These are phyloP conservation scores for Amylostereum areolatum DNA, from an alignment of 1,284 basidiomycete species.

Conservation along the genomic window DNA sequence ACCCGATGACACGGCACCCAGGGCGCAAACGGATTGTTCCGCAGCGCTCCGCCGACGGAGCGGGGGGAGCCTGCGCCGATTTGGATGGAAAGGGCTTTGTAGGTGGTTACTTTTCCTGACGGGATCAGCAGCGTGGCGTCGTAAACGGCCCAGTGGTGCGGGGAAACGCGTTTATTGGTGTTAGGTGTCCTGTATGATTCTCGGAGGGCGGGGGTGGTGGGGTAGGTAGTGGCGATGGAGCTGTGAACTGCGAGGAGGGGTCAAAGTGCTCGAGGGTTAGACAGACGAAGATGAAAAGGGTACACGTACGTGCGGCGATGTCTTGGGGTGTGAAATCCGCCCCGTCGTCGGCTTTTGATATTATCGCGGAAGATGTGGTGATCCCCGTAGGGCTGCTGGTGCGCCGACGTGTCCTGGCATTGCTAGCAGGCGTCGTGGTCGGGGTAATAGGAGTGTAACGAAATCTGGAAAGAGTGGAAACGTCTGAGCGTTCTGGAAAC, in stretches of 20 bases:
- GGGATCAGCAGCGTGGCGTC: slow-evolving; percentile 46
- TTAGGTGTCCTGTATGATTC: slow-evolving; percentile 6
- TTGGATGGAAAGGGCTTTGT: slow-evolving; percentile 44
- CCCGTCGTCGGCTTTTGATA: neutral
- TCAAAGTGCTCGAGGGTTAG: slow-evolving; percentile 10
- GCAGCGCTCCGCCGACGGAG: slow-evolving; percentile 55
- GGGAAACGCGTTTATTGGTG: slow-evolving; percentile 34
- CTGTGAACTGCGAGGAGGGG: slow-evolving; percentile 9
- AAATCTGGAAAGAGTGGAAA: too few relatives aligned
- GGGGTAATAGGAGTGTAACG: too few relatives aligned
- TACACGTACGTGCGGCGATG: neutral
- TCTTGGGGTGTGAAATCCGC: neutral
- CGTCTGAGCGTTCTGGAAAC: too few relatives aligned
- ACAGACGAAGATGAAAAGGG: slow-evolving; percentile 12
- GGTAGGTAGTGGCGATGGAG: slow-evolving; percentile 14
- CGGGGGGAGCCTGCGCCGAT: slow-evolving; percentile 51
- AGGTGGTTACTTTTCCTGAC: slow-evolving; percentile 46
- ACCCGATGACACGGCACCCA: slow-evolving; percentile 63
- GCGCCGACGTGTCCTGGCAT: too few relatives aligned
- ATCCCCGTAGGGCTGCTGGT: too few relatives aligned
- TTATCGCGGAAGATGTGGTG: too few relatives aligned
- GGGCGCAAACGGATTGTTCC: slow-evolving; percentile 59
- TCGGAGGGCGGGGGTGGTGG: slow-evolving; percentile 13
- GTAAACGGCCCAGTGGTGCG: slow-evolving; percentile 57
- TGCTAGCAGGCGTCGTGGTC: too few relatives aligned